Evolutionary conservation across 768 basidiomycete genomes (phyloP).

Genomic region (Suillus variegatus): DNA sequence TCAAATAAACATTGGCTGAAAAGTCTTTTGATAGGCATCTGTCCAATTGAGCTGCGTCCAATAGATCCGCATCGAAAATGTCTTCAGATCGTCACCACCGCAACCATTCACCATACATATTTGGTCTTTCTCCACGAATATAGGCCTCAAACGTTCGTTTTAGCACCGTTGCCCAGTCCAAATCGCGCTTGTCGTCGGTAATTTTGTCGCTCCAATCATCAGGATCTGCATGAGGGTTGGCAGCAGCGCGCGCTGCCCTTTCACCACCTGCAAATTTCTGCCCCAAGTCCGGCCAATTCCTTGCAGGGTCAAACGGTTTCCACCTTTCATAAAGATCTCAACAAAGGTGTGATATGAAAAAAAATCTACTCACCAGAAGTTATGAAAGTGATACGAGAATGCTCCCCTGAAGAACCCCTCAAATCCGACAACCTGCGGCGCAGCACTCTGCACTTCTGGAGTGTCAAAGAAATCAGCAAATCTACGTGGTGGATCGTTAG

Average conservation of each 20-base stretch:
- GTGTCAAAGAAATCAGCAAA: conserved; percentile 86
- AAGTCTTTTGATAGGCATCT: not conserved
- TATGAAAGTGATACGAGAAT: conserved; percentile 94
- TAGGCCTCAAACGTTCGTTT: conserved; percentile 96
- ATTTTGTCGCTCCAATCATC: conserved; percentile 38
- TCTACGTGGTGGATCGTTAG: conserved; percentile 37
- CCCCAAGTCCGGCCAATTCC: conserved; percentile 92
- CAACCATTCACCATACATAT: conserved; percentile 88
- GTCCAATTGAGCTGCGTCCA: not conserved
- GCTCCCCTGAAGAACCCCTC: conserved; percentile 92
- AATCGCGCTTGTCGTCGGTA: conserved; percentile 68
- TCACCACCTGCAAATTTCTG: conserved; percentile 75
- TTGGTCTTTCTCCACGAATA: conserved; percentile 82
- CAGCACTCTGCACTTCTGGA: conserved; percentile 65
- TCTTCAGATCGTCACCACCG: conserved; percentile 17
- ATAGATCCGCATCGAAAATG: not conserved
- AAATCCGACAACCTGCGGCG: conserved; percentile 82
- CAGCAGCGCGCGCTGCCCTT: conserved; percentile 51
- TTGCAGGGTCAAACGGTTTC: conserved; percentile 85
- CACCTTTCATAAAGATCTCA: conserved; percentile 56
- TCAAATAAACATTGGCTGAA: not conserved
- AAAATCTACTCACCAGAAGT: conserved; percentile 66
- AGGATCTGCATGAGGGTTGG: conserved; percentile 20
- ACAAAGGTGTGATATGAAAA: not conserved
- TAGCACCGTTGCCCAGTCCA: conserved; percentile 86